Evolutionary conservation across 768 basidiomycete genomes (phyloP), one percentile per base, ranked within the genome.

Genomic region (Suillus ampliporus): DNA sequence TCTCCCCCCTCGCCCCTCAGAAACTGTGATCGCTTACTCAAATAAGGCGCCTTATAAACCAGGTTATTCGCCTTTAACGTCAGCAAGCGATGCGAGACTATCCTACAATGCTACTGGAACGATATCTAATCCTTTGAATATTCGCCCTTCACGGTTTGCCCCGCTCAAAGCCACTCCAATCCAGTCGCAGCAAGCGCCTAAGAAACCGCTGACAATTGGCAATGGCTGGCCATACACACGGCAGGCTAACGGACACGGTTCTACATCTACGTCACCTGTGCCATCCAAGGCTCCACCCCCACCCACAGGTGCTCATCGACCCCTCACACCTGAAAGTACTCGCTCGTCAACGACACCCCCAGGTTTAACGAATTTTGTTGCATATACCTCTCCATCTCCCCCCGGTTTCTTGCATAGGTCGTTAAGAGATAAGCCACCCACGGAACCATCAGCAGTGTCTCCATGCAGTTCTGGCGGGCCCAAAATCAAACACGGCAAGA

Each of bases 61-160:
- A n/a, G 61, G 68, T 51, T 74, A 76, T 63, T 65, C 67, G 23
- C 71, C 71, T 26, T 35, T 75, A 52, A 75, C 57, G 14, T 74
- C 76, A 21, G 69, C 74, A 17, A 72, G 38, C 35, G 74, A 75
- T 48, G 66, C 67, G 28, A 70, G 71, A 3, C 60, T 82, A 26
- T 78, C 77, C 2, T 78, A 77, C 63, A 78, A 82, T 38, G 68
- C 79, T n/a, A 67, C 74, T 8, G 81, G 80, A 13, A 78, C 84
- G 10, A 69, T 78, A 28, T 80, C 77, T 0, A 89, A 89, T 68
- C 86, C 86, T 26, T 71, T 88, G 44, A 79, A 77, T 52, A 88
- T 89, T 58, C 77, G 80, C 28, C 84, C 87, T 15, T 83, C 86
- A 15, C 67, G 69, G 53, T 57, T 52, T 37, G 54, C 63, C n/a